These are phyloP conservation scores for Fraxinus americana DNA, from an alignment of 257 asterid genomes.

Conservation along the genomic window DNA sequence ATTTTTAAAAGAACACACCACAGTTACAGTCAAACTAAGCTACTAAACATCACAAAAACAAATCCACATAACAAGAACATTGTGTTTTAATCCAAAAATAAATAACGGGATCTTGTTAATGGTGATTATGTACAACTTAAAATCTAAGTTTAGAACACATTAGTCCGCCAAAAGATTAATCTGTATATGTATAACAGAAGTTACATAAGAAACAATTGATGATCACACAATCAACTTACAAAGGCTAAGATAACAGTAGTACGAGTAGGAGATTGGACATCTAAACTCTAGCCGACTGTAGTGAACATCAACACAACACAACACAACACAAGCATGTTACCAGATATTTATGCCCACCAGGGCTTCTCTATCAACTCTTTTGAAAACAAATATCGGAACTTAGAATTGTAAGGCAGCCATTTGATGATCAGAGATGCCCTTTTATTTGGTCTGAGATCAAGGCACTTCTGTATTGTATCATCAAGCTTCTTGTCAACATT, in stretches of 20 bases:
- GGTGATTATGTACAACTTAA: background rate
- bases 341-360: conserved; percentile 38
- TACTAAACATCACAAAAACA: background rate
- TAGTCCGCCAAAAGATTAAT: background rate
- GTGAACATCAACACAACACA: conserved; percentile 6
- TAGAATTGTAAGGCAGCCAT: conserved; percentile 59
- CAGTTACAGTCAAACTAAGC: background rate
- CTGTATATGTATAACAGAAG: background rate
- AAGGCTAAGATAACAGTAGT: background rate
- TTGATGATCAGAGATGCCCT: conserved; percentile 47
- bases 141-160: background rate
- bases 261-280: conserved; percentile 4
- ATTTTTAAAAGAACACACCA: background rate
- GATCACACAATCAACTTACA: conserved; percentile 1
- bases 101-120: background rate
- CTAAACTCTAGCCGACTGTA: background rate
- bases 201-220: background rate
- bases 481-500: conserved; percentile 49
- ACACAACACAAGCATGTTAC: background rate
- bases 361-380: conserved; percentile 51
- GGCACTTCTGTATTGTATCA: conserved; percentile 46
- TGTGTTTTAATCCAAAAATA: background rate
- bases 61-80: background rate
- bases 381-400: conserved; percentile 52
- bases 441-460: conserved; percentile 32